Evolutionary conservation across 2,329 filamentous ascomycete genomes (phyloP), one percentile per base, ranked within the genome.

Genomic region (Emmonsiellopsis sp.): DNA sequence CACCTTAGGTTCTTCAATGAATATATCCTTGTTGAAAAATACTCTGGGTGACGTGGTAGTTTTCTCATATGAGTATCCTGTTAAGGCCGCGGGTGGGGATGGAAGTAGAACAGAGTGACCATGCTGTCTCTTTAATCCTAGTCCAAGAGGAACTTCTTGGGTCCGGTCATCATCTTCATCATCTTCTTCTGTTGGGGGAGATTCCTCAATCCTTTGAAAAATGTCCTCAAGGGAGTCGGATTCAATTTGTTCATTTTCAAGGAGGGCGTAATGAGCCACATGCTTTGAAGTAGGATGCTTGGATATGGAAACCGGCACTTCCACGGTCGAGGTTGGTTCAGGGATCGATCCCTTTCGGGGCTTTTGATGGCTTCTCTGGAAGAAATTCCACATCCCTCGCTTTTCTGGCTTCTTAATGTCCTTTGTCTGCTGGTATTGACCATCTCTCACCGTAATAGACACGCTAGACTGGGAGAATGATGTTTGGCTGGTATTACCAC

Each of bases 181-280:
- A 37, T 71, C 68, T 39, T 66, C 65, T 51, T 70, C 69, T 6
- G 65, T 69, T 27, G 68, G 68, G 14, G 71, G 70, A 9, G 71
- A 72, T 27, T 69, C 63, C 48, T 73, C 67, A 4, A 71, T 57
- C 5, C 61, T 63, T 37, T 66, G 60, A 21, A 73, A 60, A 27
- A 72, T 70, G 36, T 71, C 67, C 42, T 72, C 67, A 40, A 73
- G 61, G 32, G 66, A 61, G 40, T 72, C 69, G 2, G 69, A 67
- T 54, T 68, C 64, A 43, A 61, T 43, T 53, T 62, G 60, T 36
- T 74, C 71, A 33, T 72, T 65, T 54, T 81, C 79, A 55, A 81
- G 67, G 56, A 83, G 66, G 3, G 79, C 80, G 59, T 84, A 84
- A 59, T 82, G 80, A 7, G 80, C 76, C 51, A 81, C 67, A 14